Evolutionary conservation across 495 filamentous ascomycete species (phyloP), one percentile per base, ranked within the genome.

Genomic region (Annulohypoxylon stygium): DNA sequence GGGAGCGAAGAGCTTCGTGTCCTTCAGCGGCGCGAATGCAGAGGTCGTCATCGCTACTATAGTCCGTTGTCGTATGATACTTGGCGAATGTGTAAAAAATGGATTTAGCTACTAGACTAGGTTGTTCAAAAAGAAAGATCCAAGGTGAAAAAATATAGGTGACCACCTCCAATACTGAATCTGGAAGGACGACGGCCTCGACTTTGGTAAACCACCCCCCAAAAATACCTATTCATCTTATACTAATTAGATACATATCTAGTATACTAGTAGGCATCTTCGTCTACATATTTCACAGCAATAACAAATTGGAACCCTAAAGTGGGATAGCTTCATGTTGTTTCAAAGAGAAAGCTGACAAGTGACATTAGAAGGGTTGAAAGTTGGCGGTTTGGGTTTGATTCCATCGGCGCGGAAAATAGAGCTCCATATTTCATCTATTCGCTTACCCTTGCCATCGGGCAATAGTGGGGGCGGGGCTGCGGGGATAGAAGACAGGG

Each of bases 1-100:
- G 34, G 78, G 81, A 16, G 74, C 51, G 73, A 82, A 82, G 23
- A 82, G 69, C 58, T 72, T 75, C 12, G 78, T 61, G 18, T 34
- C 51, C 54, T 70, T 62, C 8, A 74, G 34, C 1, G 71, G 71
- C 53, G 71, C 79, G 75, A 83, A 71, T 75, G 65, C 1, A 33
- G 60, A 45, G 6, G 36, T 45, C 5, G 63, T 54, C 69, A 65
- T 61, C 16, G 37, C 45, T 69, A 34, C 14, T 8, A 30, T 10
- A 53, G 8, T 53, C 12, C 23, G 48, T 53, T 2, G 23, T 23
- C 11, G 36, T 39, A 12, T 53, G 3, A 30, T 26, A 26, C 20
- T 50, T 53, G 8, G 8, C 26, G 23, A 23, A 4, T 4, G 23
- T 26, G 3, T 53, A 2, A 23, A 23, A 8, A 50, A 50, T 2